Conservation (phyloP, 345 rosid genomes). For the Punica granatum region DNA sequence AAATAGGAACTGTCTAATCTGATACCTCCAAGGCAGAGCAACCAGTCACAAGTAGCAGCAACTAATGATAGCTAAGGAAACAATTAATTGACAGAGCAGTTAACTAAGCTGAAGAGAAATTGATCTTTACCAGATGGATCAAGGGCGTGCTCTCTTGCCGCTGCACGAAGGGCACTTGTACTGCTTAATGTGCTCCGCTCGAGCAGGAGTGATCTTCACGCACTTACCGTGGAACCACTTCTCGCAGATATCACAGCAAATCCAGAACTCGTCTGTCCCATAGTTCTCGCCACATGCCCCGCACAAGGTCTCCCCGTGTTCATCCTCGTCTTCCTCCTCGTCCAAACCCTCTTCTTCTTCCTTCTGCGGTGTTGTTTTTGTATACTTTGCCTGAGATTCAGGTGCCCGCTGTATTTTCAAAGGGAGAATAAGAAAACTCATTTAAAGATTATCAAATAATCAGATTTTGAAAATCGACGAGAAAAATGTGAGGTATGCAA, state of each 20-base stretch:
- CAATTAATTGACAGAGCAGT: slow-evolving; percentile 1
- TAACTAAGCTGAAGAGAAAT: not conserved
- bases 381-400: slow-evolving; percentile 33
- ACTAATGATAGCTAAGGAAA: not conserved
- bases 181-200: slow-evolving; percentile 82
- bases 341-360: slow-evolving; percentile 41
- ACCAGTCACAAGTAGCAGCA: slow-evolving; percentile 3
- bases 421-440: slow-evolving; percentile 9
- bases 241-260: slow-evolving; percentile 74
- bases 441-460: not conserved
- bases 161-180: slow-evolving; percentile 86
- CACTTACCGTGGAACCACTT: slow-evolving; percentile 86
- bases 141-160: slow-evolving; percentile 69
- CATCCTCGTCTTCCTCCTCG: slow-evolving; percentile 53
- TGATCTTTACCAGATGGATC: slow-evolving; percentile 12
- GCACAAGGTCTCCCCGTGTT: slow-evolving; percentile 63
- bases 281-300: slow-evolving; percentile 84
- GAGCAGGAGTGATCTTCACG: slow-evolving; percentile 82
- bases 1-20: slow-evolving; percentile 1
- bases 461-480: not conserved
- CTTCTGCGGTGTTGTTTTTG: slow-evolving; percentile 23
- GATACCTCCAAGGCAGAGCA: slow-evolving; percentile 1
- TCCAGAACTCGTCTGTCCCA: slow-evolving; percentile 76
- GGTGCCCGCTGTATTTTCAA: slow-evolving; percentile 25
- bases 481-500: not conserved